Evolutionary conservation across 1,284 basidiomycete species (phyloP).

Genomic region (Cryptococcus sp.): DNA sequence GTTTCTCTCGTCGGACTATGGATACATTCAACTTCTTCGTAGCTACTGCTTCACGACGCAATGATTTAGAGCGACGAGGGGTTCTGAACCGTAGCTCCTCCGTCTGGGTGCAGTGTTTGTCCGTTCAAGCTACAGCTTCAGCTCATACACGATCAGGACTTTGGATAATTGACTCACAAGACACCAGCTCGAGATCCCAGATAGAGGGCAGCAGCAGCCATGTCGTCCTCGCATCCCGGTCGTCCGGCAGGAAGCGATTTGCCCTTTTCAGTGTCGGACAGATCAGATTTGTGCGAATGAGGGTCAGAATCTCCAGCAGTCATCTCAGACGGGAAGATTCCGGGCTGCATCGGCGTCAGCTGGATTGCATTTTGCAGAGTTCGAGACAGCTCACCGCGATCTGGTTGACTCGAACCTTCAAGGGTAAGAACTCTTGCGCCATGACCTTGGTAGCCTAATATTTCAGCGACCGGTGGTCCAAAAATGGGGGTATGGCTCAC

Average conservation of each 20-base stretch:
- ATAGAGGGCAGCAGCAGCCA: conserved; percentile 28
- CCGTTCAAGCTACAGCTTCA: conserved; percentile 20
- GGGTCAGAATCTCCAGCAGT: conserved; percentile 32
- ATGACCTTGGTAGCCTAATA: conserved; percentile 27
- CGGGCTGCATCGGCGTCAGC: conserved; percentile 8
- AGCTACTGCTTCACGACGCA: background rate
- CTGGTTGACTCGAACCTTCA: conserved; percentile 38
- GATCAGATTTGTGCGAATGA: conserved; percentile 31
- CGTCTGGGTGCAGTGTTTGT: conserved; percentile 25
- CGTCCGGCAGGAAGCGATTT: conserved; percentile 25
- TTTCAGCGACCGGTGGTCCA: background rate
- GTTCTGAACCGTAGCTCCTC: conserved; percentile 20
- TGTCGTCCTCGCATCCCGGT: conserved; percentile 30
- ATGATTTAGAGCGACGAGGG: conserved; percentile 4
- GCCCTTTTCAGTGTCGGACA: conserved; percentile 24
- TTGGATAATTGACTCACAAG: conserved; percentile 18
- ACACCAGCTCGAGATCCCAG: conserved; percentile 23
- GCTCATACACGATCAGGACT: background rate
- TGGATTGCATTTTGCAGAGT: conserved; percentile 7
- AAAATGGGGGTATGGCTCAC: conserved; percentile 8
- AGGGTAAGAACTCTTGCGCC: conserved; percentile 27
- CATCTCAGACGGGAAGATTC: conserved; percentile 33
- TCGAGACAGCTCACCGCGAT: conserved; percentile 29
- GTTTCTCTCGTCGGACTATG: too few relatives aligned
- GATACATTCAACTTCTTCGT: background rate